Percentiles rank a stretch among this genome's conserved stretches.
Evolutionary conservation across 2,329 filamentous ascomycete species (phyloP).

Genomic region (Bimuria novae-zelandiae): DNA sequence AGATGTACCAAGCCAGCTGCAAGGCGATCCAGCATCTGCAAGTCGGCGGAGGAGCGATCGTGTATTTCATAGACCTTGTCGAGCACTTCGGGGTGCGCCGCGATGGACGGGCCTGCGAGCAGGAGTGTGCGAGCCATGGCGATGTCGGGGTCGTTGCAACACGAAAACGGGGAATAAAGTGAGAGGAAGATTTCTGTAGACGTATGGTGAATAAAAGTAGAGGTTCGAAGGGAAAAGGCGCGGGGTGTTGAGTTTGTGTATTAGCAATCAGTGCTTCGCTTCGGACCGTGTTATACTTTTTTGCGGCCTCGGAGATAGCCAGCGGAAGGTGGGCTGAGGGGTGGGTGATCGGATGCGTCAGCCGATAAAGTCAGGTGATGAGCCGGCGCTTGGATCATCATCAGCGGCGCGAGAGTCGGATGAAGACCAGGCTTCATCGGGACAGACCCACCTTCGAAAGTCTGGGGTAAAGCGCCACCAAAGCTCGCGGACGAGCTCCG

Average conservation of each 20-base stretch:
- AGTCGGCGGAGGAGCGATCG: constrained; percentile 77
- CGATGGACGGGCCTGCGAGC: constrained; percentile 87
- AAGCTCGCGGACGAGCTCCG: neutral
- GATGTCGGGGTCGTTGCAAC: constrained; percentile 31
- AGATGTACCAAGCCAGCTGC: constrained; percentile 79
- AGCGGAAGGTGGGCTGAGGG: constrained; percentile 19
- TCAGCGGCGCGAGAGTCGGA: neutral
- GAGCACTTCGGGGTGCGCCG: constrained; percentile 80
- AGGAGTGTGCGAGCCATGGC: constrained; percentile 68
- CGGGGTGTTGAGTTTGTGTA: constrained; percentile 4
- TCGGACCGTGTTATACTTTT: constrained; percentile 25
- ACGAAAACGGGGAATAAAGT: neutral
- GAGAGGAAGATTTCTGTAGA: neutral
- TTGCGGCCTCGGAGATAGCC: constrained; percentile 35
- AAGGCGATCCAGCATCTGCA: constrained; percentile 97
- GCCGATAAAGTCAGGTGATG: constrained; percentile 5
- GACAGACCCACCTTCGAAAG: constrained; percentile 2
- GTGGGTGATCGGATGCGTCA: constrained; percentile 17
- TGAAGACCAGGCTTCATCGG: neutral
- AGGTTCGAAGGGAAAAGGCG: neutral
- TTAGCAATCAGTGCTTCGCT: constrained; percentile 21
- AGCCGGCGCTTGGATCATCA: neutral
- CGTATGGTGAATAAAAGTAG: neutral
- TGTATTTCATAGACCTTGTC: constrained; percentile 71
- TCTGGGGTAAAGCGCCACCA: constrained; percentile 7